Percentiles rank a stretch among this genome's conserved stretches.
Conservation (phyloP, 164 flowering plant species). For the Aristolochia contorta region DNA sequence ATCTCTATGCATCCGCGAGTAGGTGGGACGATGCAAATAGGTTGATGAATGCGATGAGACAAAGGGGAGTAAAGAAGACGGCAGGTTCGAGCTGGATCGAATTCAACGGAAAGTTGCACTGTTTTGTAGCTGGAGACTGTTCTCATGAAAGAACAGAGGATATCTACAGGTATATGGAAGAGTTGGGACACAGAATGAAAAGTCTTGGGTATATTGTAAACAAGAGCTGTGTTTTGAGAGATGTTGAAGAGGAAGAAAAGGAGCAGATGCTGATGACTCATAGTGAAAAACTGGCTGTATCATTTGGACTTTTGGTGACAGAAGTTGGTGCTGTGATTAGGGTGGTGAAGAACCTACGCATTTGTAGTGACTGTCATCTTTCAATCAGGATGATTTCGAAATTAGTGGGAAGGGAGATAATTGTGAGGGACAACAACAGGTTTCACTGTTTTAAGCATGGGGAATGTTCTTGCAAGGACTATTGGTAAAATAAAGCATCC, state of each 20-base stretch:
- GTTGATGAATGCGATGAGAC: slow-evolving; percentile 33
- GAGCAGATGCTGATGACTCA: slow-evolving; percentile 63
- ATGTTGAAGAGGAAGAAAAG: slow-evolving; percentile 73
- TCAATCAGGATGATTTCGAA: slow-evolving; percentile 49
- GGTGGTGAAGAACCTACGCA: slow-evolving; percentile 63
- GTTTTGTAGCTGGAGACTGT: slow-evolving; percentile 51
- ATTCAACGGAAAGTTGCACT: slow-evolving; percentile 35
- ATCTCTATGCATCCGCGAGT: slow-evolving; percentile 50
- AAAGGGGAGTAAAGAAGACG: slow-evolving; percentile 36
- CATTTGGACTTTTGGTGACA: slow-evolving; percentile 43
- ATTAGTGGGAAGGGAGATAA: slow-evolving; percentile 47
- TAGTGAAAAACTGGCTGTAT: slow-evolving; percentile 68
- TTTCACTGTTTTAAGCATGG: slow-evolving; percentile 52
- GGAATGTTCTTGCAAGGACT: slow-evolving; percentile 51
- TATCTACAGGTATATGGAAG: slow-evolving; percentile 32
- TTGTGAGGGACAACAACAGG: slow-evolving; percentile 61
- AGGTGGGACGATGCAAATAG: slow-evolving; percentile 52
- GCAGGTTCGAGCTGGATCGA: slow-evolving; percentile 67
- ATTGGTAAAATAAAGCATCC: too few relatives aligned
- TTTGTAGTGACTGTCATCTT: slow-evolving; percentile 57
- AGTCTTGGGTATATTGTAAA: slow-evolving; percentile 43
- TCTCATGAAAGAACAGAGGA: slow-evolving; percentile 35
- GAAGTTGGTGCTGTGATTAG: slow-evolving; percentile 34
- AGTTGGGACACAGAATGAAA: slow-evolving; percentile 37
- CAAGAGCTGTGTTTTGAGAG: slow-evolving; percentile 44